These are phyloP conservation scores for Cladosporium sp. DNA, from an alignment of 2,329 filamentous ascomycete genomes.

Conservation along the genomic window DNA sequence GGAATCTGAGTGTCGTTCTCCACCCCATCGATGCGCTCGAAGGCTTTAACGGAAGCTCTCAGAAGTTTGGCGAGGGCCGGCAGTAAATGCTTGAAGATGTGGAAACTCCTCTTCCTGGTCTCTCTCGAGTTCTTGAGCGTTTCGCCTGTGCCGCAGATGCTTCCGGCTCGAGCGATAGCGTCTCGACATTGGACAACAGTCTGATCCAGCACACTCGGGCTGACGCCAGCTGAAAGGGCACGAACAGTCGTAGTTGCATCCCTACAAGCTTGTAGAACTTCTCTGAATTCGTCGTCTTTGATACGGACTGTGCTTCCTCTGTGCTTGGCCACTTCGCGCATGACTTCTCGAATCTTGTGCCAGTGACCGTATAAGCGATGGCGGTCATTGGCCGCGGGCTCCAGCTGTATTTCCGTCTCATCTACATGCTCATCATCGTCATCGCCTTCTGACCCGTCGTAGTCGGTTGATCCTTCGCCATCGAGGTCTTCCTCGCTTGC, in stretches of 20 bases:
- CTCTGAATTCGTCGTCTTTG: background rate
- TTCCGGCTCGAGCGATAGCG: conserved; percentile 15
- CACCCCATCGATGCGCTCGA: conserved; percentile 17
- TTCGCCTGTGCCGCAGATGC: conserved; percentile 6
- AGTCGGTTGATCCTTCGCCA: background rate
- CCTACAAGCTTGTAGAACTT: conserved; percentile 5
- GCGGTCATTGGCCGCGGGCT: background rate
- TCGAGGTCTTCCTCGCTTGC: background rate
- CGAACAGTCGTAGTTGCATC: background rate
- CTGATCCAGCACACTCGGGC: background rate
- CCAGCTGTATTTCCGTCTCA: background rate
- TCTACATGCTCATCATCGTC: conserved; percentile 6
- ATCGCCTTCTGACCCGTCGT: background rate
- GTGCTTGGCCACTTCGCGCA: background rate
- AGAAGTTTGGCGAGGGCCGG: conserved; percentile 29
- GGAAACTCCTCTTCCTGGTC: conserved; percentile 7
- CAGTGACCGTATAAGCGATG: conserved; percentile 18
- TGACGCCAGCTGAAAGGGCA: conserved; percentile 1
- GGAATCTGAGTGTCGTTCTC: conserved; percentile 10
- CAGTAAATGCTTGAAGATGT: conserved; percentile 33
- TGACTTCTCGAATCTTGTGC: conserved; percentile 1
- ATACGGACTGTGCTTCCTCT: background rate
- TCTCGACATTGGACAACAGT: conserved; percentile 14
- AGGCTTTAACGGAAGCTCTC: conserved; percentile 19
- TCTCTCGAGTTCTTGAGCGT: conserved; percentile 15